phyloP scores from a whole-genome alignment of 2,329 filamentous ascomycete genomes.

The Grosmannia clavigera region DNA sequence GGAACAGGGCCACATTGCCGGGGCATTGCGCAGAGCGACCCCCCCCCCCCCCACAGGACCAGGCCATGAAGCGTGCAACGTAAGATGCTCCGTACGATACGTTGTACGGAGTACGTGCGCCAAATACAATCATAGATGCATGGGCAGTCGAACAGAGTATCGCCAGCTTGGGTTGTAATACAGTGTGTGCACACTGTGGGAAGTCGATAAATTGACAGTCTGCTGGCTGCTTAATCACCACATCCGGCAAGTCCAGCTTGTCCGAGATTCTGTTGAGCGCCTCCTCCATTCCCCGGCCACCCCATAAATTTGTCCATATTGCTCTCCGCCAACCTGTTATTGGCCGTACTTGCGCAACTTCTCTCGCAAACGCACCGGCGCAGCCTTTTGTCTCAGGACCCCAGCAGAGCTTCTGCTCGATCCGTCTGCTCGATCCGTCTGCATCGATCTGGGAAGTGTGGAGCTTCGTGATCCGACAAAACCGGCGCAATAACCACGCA shows the following conservation, averaged over 20 bases:
- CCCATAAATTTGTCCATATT: background rate
- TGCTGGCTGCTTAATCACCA: background rate
- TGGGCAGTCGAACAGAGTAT: too few species aligned
- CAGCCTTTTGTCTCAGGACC: background rate
- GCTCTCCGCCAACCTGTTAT: background rate
- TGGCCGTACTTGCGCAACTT: background rate
- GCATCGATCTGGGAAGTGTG: too few species aligned
- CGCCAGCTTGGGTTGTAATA: background rate
- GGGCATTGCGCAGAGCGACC: background rate
- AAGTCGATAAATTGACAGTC: background rate
- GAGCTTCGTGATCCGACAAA: too few species aligned
- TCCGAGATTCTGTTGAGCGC: background rate
- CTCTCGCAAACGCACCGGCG: too few species aligned
- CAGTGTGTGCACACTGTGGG: background rate
- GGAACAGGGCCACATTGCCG: background rate
- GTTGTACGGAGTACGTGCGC: too few species aligned
- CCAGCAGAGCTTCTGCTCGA: too few species aligned
- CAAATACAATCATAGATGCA: too few species aligned
- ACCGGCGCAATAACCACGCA: too few species aligned
- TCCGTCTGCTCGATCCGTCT: too few species aligned
- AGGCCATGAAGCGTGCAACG: background rate
- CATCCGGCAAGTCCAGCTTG: background rate
- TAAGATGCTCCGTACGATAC: background rate
- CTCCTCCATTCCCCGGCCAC: background rate
- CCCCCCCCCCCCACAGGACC: background rate